Evolutionary conservation across 2,329 filamentous ascomycete genomes (phyloP), one percentile per base, ranked within the genome.

Genomic region (Fusarium hainanense): DNA sequence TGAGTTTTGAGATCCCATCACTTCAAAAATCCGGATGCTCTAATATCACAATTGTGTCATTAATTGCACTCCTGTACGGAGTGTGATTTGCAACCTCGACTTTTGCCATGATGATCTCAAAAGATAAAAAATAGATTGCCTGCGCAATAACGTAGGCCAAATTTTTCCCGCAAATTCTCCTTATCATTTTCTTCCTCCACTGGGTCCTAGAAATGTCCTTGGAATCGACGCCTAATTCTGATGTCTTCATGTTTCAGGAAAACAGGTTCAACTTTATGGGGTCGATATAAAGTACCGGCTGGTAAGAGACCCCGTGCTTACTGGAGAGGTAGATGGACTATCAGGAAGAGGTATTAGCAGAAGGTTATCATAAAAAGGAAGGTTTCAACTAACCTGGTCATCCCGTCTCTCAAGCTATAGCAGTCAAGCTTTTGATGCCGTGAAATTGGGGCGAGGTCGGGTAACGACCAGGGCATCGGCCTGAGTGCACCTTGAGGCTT

Each of bases 381-480:
- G 13, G 18, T 8, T 23, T 32, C 8, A n/a, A 20, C 48, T 20
- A 14, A 51, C 48, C 25, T 25, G 13, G 16, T 40, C 48, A 51
- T 27, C 18, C 20, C 49, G 25, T 51, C 49, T 51, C 23, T 41
- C 14, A 51, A 27, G 23, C 34, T 51, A 20, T 51, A 28, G 34
- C 32, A 51, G 49, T 41, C 49, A 51, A 20, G 4, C 16, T 51
- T 51, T 40, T 34, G 32, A 14, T 51, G n/a, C 13, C 23, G 37
- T n/a, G 23, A 20, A 10, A 25, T 25, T 25, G 25, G 57, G 34
- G 37, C 54, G 55, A 80, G 63, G 28, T 72, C 74, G 6, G 77
- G 77, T n/a, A 81, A 55, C 46, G 77, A 72, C 57, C 70, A 74
- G 4, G 79, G 79, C 73, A 80, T 77, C 3, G 79, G 78, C n/a